Conservation (phyloP, 1,284 basidiomycete genomes). For the Apiotrichum sp. region DNA sequence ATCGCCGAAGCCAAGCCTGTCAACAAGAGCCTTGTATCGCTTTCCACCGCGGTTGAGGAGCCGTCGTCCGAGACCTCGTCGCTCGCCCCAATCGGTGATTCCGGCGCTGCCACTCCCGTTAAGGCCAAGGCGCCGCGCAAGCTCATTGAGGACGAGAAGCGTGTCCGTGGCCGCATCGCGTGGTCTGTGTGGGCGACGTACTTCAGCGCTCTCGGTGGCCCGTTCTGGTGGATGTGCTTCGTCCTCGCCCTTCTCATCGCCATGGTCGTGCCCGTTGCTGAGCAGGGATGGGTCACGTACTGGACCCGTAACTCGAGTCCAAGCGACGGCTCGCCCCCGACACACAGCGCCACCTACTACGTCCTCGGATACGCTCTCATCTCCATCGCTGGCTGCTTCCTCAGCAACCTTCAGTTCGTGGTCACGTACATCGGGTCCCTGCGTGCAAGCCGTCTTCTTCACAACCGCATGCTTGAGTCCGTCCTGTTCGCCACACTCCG, state of each 20-base stretch:
- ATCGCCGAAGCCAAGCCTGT: conserved; percentile 26
- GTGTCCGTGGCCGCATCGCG: conserved; percentile 73
- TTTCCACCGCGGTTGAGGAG: conserved; percentile 19
- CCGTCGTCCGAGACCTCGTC: conserved; percentile 41
- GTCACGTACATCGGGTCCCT: conserved; percentile 58
- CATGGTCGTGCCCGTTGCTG: conserved; percentile 66
- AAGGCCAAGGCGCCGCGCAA: conserved; percentile 63
- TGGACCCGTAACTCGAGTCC: conserved; percentile 26
- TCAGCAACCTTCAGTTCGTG: conserved; percentile 35
- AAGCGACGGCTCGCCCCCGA: not conserved
- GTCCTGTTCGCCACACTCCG: conserved; percentile 85
- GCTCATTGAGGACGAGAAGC: conserved; percentile 81
- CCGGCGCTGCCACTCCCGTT: conserved; percentile 25
- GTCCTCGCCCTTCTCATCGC: conserved; percentile 56
- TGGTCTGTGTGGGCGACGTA: conserved; percentile 76
- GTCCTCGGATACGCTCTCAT: conserved; percentile 65
- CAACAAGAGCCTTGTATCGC: conserved; percentile 32
- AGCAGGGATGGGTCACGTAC: conserved; percentile 73
- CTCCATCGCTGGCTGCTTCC: conserved; percentile 34
- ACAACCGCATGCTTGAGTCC: conserved; percentile 67
- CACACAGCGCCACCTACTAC: conserved; percentile 62
- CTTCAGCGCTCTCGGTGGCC: conserved; percentile 49
- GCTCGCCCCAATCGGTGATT: conserved; percentile 31
- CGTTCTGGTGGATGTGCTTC: conserved; percentile 62
- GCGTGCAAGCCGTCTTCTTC: conserved; percentile 62